Evolutionary conservation across 768 basidiomycete genomes (phyloP).

Genomic region (Tremella yokohamensis): DNA sequence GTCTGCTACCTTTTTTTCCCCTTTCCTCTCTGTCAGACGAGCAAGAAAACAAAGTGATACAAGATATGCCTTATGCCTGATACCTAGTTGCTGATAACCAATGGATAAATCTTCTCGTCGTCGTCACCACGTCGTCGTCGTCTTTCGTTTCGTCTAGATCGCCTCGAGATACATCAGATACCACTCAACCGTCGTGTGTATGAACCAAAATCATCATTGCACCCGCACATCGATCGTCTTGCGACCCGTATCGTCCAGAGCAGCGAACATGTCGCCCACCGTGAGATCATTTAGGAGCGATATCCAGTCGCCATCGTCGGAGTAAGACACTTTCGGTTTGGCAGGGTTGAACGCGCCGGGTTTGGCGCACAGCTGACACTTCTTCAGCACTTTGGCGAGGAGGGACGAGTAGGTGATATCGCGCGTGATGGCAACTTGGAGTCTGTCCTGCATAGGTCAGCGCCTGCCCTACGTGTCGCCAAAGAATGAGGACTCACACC

Average conservation of each 20-base stretch:
- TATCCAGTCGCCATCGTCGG: neutral
- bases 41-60: no score
- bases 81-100: no score
- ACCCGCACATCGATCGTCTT: constrained; percentile 1
- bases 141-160: no score
- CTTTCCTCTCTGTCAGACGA: no score
- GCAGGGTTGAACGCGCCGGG: neutral
- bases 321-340: neutral
- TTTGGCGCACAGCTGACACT: constrained; percentile 2
- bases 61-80: no score
- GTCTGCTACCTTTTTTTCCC: no score
- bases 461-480: neutral
- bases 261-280: constrained; percentile 4
- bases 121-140: no score
- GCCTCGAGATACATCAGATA: no score
- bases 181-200: no score
- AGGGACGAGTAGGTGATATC: neutral
- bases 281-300: neutral
- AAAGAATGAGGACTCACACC: neutral
- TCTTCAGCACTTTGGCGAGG: constrained; percentile 1
- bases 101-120: no score
- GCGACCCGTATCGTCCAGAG: neutral
- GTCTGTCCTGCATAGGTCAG: neutral
- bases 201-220: no score
- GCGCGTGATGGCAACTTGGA: neutral